Base-by-base conservation (phyloP, 768 basidiomycete genomes). In the Podaxis sp. region DNA sequence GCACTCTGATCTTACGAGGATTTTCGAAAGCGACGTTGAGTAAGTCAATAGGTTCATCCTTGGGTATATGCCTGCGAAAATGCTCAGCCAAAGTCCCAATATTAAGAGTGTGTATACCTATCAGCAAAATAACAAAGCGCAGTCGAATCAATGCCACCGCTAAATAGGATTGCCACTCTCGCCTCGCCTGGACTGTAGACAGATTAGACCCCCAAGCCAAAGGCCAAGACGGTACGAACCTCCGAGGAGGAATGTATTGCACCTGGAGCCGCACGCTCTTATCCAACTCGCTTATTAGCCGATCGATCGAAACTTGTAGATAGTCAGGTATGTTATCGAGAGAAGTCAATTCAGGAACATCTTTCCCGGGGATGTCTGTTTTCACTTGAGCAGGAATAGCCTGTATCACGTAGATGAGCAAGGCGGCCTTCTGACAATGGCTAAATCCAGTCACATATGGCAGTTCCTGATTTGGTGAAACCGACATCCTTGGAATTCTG, bases 1-100 rank as follows among this genome's bases (percentile, higher is more conserved):
- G 77, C 3, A 80, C 70, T 50, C 77, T 78, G 13, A 90, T 75
- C 69, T 91, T 90, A 5, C 93, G 84, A n/a, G 94, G 94, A 69
- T 97, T 97, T 71, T 98, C 94, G 66, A 98, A 98, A 1, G 93
- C 93, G 4, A 98, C 93, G 68, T 97, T 97, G 7, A 98, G 78
- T 1, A 98, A 77, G 70, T 98, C 96, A 55, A 98, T 93, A 0
- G 94, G 91, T 70, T 97, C 94, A 50, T 85, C 79, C 17, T 76
- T 55, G 9, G 91, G 87, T 37, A 94, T 71, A 71, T 93, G 84
- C 63, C 94, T 96, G 64, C 24, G 12, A 55, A 24, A 51, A 46
- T 56, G 37, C 25, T 46, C 40, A 24, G 59, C 27, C 36, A 58
- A 24, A 50, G 50, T 57, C 64, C 40, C 43, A 56, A 22, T 19